Conservation (phyloP, 257 asterid genomes). For the Salvia hispanica region DNA sequence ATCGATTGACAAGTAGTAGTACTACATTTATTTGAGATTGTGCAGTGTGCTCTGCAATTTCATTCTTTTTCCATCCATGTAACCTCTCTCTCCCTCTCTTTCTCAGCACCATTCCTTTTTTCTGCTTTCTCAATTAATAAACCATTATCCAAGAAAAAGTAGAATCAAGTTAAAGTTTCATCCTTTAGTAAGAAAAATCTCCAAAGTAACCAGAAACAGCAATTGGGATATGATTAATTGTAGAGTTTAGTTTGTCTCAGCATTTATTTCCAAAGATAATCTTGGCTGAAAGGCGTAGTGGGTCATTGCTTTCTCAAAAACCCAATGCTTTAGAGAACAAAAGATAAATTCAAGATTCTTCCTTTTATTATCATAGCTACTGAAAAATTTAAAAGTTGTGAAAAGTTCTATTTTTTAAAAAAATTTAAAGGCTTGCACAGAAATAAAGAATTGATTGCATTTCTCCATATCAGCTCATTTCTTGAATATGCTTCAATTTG, state of each 20-base stretch:
- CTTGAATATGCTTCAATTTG: constrained; percentile 10
- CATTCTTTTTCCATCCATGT: not conserved
- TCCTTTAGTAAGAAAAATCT: not conserved
- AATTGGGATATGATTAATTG: constrained; percentile 15
- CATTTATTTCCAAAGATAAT: constrained; percentile 20
- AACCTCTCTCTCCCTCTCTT: not conserved
- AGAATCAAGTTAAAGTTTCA: not conserved
- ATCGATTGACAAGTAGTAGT: too few species aligned
- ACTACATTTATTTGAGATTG: too few species aligned
- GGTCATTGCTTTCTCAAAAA: constrained; percentile 7
- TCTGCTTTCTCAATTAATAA: too few species aligned
- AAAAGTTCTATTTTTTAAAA: too few species aligned
- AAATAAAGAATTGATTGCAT: not conserved
- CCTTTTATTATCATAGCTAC: not conserved
- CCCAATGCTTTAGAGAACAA: constrained; percentile 4
- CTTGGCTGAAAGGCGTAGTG: not conserved
- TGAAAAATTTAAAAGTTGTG: not conserved
- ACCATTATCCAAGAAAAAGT: not conserved
- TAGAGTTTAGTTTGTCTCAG: constrained; percentile 1
- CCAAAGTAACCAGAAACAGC: constrained; percentile 3
- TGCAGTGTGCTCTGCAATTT: too few species aligned
- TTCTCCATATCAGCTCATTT: not conserved
- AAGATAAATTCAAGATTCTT: constrained; percentile 20
- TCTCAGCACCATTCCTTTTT: not conserved
- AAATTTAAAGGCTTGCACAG: not conserved